Evolutionary conservation across 495 filamentous ascomycete genomes (phyloP).

Genomic region (Hyphodiscus hymeniophilus): DNA sequence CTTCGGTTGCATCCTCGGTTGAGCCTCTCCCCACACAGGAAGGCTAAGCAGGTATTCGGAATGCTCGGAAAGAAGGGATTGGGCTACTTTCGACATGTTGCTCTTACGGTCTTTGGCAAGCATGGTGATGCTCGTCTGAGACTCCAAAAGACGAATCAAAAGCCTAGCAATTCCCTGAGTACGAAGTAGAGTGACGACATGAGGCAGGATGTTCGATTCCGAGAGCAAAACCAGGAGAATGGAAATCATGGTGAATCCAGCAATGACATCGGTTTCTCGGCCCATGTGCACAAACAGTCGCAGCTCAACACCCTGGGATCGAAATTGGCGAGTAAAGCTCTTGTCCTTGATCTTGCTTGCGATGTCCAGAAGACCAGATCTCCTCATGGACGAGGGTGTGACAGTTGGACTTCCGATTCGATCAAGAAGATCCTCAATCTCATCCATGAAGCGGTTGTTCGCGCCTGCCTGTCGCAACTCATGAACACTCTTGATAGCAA

Average conservation of each 20-base stretch:
- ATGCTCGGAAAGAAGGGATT: constrained; percentile 43
- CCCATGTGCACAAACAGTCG: constrained; percentile 51
- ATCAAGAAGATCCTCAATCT: constrained; percentile 75
- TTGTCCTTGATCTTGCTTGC: constrained; percentile 63
- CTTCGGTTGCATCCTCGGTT: constrained; percentile 35
- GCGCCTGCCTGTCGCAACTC: constrained; percentile 82
- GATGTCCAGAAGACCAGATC: constrained; percentile 54
- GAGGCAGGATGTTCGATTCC: constrained; percentile 34
- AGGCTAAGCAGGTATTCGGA: constrained; percentile 38
- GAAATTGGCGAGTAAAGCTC: constrained; percentile 56
- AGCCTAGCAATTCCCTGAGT: constrained; percentile 39
- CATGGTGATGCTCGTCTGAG: constrained; percentile 39
- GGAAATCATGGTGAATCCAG: constrained; percentile 48
- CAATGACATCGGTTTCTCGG: constrained; percentile 45
- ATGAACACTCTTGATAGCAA: constrained; percentile 73
- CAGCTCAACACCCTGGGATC: constrained; percentile 63
- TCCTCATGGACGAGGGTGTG: constrained; percentile 30
- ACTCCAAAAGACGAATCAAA: constrained; percentile 44
- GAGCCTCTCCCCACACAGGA: constrained; percentile 45
- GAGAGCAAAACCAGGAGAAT: constrained; percentile 47
- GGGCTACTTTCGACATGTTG: constrained; percentile 61
- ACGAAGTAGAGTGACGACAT: constrained; percentile 41
- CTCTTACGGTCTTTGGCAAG: constrained; percentile 52
- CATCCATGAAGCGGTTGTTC: constrained; percentile 72
- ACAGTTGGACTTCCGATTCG: constrained; percentile 59